phyloP scores from a whole-genome alignment of 108 stramenopile genomes.

The Stephanodiscus minutulus region DNA sequence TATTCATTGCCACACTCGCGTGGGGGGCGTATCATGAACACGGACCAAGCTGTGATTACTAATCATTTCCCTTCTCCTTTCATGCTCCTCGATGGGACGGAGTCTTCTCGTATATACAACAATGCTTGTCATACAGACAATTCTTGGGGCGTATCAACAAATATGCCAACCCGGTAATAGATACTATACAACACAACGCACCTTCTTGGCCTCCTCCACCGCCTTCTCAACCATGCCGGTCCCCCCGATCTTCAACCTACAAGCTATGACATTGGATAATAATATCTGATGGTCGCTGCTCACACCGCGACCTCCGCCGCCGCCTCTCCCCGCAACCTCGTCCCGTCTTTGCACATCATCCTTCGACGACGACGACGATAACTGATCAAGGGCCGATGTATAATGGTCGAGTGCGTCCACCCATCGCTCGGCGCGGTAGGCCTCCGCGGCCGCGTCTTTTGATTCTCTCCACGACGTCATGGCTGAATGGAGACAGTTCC shows the following conservation, averaged over 20 bases:
- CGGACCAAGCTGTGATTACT: constrained; percentile 42
- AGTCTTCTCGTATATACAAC: background rate
- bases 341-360: background rate
- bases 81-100: background rate
- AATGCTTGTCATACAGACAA: too few relatives aligned
- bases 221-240: constrained; percentile 56
- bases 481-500: background rate
- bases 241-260: constrained; percentile 77
- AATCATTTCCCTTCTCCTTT: constrained; percentile 24
- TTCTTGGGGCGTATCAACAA: background rate
- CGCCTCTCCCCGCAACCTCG: background rate
- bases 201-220: constrained; percentile 66
- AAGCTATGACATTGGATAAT: constrained; percentile 49
- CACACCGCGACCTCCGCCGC: background rate
- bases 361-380: background rate
- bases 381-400: constrained; percentile 8
- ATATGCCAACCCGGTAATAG: too few relatives aligned
- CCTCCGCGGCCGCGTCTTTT: too few relatives aligned
- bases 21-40: constrained; percentile 55
- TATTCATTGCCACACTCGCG: constrained; percentile 52
- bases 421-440: too few relatives aligned
- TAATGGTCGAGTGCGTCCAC: constrained; percentile 16
- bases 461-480: constrained; percentile 37
- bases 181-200: constrained; percentile 14
- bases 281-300: constrained; percentile 24